Evolutionary conservation across 2,329 filamentous ascomycete genomes (phyloP), one percentile per base, ranked within the genome.

Genomic region (Beauveria scarabaeidicola): DNA sequence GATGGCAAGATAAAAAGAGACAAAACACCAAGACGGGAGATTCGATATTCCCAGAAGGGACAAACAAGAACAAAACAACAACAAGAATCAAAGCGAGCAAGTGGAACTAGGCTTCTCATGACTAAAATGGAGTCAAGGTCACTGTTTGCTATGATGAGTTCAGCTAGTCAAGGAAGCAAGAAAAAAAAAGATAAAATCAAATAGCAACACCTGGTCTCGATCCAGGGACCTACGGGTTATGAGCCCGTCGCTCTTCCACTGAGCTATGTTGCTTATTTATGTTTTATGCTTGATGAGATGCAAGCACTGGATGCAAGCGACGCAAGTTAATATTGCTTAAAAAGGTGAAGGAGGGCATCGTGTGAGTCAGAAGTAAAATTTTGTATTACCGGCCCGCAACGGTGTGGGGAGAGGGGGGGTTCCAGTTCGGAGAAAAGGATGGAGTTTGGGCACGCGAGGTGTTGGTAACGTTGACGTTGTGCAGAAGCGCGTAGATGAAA

Each of bases 151-250:
- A 23, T 9, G 6, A 21, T 25, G 21, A 17, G 21, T 46, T 46
- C 43, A 46, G 17, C 43, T 4, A 17, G 11, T 13, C 4, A 36
- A 36, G 11, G 10, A 2, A n/a, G 3, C 7, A 9, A 10, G 11
- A 32, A n/a, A 48, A 40, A 50, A 50, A 51, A 48, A 40, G 19
- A 3, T 3, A 23, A n/a, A 25, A 3, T 21, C 21, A 5, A 51
- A 46, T 60, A 60, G 59, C 59, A 60, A 60, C 59, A 60, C 59
- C 59, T 60, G 46, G 59, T 57, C 59, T 60, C 52, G 59, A 60
- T 60, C 59, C 59, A 60, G 59, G 59, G 59, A 25, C 57, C 57
- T 59, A 53, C 57, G 57, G 50, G 57, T 59, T 59, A 59, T 59
- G 57, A 53, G 57, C 57, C 57, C 57, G 57, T 53, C 57, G 57